Conservation (phyloP, 192 early-diverging fungal genomes). For the Geranomyces michiganensis region DNA sequence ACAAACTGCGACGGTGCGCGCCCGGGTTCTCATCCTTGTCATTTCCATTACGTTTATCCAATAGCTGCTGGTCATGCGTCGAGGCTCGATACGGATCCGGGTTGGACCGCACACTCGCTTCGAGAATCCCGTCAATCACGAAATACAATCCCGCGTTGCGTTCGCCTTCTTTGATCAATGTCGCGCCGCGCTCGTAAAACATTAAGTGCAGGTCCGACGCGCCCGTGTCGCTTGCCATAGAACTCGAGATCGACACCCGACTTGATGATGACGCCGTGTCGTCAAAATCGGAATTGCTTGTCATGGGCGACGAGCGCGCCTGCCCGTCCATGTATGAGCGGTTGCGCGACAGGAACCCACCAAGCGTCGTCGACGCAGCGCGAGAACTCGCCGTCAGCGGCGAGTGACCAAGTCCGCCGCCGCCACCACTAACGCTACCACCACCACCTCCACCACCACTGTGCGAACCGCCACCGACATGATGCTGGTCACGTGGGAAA, state of each 20-base stretch:
- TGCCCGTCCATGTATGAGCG: not conserved
- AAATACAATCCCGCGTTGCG: constrained; percentile 84
- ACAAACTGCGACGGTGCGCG: constrained; percentile 52
- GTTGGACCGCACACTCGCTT: constrained; percentile 59
- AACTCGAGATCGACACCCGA: constrained; percentile 20
- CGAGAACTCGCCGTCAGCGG: constrained; percentile 11
- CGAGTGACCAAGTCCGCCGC: constrained; percentile 4
- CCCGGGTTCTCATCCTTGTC: constrained; percentile 8
- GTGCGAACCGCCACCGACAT: not conserved
- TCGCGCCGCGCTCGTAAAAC: constrained; percentile 72
- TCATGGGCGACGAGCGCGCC: not conserved
- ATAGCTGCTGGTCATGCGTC: not conserved
- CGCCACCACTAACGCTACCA: no score
- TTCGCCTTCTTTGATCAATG: constrained; percentile 82
- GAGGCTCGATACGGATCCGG: constrained; percentile 3
- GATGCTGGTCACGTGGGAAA: constrained; percentile 13
- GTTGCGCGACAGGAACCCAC: constrained; percentile 23
- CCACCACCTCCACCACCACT: not conserved
- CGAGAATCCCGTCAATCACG: constrained; percentile 88
- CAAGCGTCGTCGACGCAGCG: constrained; percentile 3
- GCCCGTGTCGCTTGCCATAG: constrained; percentile 22
- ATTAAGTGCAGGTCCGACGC: constrained; percentile 39
- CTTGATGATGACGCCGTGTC: constrained; percentile 28
- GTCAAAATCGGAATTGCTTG: constrained; percentile 44
- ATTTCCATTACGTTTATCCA: not conserved